Conservation (phyloP, 1,284 basidiomycete species). For the Lentinula novae-zelandiae region DNA sequence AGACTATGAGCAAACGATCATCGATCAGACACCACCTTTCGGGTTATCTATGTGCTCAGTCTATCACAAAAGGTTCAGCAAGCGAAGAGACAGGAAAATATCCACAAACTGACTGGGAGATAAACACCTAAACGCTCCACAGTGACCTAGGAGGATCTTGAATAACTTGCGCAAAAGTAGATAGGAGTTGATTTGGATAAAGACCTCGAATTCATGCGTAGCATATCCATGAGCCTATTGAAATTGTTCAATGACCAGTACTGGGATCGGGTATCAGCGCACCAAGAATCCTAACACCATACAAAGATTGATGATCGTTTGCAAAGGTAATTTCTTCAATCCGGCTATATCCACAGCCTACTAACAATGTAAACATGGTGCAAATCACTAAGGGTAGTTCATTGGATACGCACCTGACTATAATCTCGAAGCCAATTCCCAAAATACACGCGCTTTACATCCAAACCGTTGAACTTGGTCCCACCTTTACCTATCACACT, state of each 20-base stretch:
- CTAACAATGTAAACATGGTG: conserved; percentile 21
- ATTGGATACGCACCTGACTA: conserved; percentile 45
- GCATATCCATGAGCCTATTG: conserved; percentile 79
- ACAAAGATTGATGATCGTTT: conserved; percentile 84
- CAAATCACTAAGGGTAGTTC: neutral
- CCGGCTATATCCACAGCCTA: conserved; percentile 84
- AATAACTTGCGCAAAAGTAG: neutral
- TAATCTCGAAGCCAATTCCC: conserved; percentile 85
- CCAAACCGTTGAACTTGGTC: conserved; percentile 69
- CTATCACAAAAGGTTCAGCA: conserved; percentile 27
- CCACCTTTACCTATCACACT: conserved; percentile 56
- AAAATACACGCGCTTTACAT: conserved; percentile 45
- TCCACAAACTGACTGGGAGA: conserved; percentile 54
- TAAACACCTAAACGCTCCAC: conserved; percentile 84
- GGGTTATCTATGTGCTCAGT: conserved; percentile 90
- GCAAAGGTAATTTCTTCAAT: conserved; percentile 69
- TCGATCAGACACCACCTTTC: conserved; percentile 35
- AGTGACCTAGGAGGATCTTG: conserved; percentile 34
- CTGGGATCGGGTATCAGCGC: conserved; percentile 18
- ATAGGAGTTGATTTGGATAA: neutral
- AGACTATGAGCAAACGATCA: neutral
- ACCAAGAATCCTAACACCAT: conserved; percentile 89
- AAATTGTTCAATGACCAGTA: neutral
- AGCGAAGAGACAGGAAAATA: neutral
- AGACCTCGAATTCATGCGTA: conserved; percentile 83